Conservation (phyloP, 306 rosid genomes). For the Glycine latifolia region DNA sequence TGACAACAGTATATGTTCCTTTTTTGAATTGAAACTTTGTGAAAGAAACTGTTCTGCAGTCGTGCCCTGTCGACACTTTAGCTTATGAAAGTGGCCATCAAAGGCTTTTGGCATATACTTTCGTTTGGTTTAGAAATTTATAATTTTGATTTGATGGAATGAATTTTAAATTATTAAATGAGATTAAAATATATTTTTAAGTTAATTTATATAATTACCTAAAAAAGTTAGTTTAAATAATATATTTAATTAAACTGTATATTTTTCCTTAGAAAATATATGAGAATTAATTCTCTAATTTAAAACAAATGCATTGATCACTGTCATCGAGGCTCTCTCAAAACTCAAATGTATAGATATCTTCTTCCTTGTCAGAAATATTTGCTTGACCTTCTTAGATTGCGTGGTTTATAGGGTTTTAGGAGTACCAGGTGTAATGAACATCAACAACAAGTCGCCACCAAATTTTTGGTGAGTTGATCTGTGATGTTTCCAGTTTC, state of each 20-base stretch:
- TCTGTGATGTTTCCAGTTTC: background rate
- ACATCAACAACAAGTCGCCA: constrained; percentile 11
- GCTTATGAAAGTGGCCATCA: background rate
- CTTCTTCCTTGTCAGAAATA: background rate
- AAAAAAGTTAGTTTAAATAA: background rate
- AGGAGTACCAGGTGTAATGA: constrained; percentile 17
- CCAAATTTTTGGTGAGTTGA: constrained; percentile 13
- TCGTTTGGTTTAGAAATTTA: background rate
- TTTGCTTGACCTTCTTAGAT: background rate
- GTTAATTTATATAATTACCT: too few relatives aligned
- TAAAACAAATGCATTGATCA: background rate
- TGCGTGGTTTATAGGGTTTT: background rate
- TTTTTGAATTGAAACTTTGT: constrained; percentile 8
- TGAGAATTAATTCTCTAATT: background rate
- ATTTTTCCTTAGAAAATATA: background rate
- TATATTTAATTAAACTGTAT: background rate
- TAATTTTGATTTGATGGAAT: too few relatives aligned
- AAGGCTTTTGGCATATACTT: background rate
- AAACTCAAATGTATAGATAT: background rate
- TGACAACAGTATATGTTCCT: background rate
- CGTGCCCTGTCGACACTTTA: constrained; percentile 8
- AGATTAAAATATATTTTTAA: too few relatives aligned
- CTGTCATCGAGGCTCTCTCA: background rate
- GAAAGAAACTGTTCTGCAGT: constrained; percentile 19
- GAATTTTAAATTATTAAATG: too few relatives aligned